Percentiles rank a stretch among this genome's conserved stretches.
Evolutionary conservation across 2,329 filamentous ascomycete species (phyloP).

Genomic region (Aureobasidium sp.): DNA sequence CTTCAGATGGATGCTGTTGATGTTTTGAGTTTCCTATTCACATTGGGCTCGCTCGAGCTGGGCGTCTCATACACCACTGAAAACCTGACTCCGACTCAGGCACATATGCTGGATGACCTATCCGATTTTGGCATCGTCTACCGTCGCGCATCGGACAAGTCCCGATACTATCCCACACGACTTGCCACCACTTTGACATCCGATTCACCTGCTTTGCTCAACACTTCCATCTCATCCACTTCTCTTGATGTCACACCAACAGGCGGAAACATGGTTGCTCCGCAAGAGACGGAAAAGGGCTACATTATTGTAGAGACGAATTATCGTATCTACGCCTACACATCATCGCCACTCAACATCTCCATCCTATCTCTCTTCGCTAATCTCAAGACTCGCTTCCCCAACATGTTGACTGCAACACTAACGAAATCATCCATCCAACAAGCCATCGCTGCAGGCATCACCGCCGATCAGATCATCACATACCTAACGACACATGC

Average conservation of each 20-base stretch:
- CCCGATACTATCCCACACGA: conserved; percentile 77
- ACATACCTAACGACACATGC: conserved; percentile 87
- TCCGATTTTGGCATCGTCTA: conserved; percentile 92
- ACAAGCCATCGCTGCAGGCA: conserved; percentile 78
- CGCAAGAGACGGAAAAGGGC: conserved; percentile 50
- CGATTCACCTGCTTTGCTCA: conserved; percentile 65
- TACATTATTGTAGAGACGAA: conserved; percentile 98
- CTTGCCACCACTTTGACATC: conserved; percentile 87
- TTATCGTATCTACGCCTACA: conserved; percentile 96
- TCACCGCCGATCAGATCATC: conserved; percentile 93
- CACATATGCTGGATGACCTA: conserved; percentile 83
- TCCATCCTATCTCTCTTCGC: conserved; percentile 87
- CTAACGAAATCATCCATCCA: conserved; percentile 84
- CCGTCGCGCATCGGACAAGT: conserved; percentile 38
- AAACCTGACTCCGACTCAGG: conserved; percentile 72
- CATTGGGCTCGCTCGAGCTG: conserved; percentile 86
- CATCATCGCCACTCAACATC: conserved; percentile 86
- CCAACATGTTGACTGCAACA: conserved; percentile 88
- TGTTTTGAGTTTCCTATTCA: conserved; percentile 91
- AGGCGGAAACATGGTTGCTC: conserved; percentile 26
- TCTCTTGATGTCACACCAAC: conserved; percentile 29
- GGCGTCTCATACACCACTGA: conserved; percentile 85
- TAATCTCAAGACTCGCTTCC: conserved; percentile 81
- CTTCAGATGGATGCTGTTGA: conserved; percentile 81
- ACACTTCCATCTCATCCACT: conserved; percentile 58